These are phyloP conservation scores for Gossypium mustelinum DNA, from an alignment of 345 rosid genomes.

Conservation along the genomic window DNA sequence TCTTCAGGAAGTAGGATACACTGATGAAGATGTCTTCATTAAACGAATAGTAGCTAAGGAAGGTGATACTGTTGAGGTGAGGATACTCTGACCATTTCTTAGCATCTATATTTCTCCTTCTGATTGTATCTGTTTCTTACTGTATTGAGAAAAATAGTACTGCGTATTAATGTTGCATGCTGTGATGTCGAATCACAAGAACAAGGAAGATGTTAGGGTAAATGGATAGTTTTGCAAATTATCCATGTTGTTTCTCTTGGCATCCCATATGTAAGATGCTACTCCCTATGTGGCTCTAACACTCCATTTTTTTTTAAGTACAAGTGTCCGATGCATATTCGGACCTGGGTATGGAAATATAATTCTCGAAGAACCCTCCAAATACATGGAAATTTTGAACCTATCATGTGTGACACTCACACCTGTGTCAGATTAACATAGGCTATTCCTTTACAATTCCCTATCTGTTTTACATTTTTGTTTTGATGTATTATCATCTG, in stretches of 20 bases:
- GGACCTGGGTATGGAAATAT: not conserved
- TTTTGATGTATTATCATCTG: not conserved
- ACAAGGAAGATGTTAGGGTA: not conserved
- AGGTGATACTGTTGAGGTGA: conserved; percentile 92
- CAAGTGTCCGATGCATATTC: not conserved
- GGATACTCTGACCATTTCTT: conserved; percentile 16
- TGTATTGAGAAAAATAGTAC: not conserved
- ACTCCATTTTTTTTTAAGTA: not conserved
- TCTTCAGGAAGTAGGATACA: conserved; percentile 93
- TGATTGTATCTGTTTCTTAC: not conserved
- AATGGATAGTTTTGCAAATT: not conserved
- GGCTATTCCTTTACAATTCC: not conserved
- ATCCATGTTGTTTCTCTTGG: not conserved
- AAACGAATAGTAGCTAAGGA: conserved; percentile 85
- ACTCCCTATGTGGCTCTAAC: not conserved
- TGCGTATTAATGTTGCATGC: not conserved
- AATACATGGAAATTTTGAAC: not conserved
- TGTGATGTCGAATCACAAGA: not conserved
- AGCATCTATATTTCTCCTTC: not conserved
- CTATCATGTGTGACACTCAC: not conserved
- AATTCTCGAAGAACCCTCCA: not conserved
- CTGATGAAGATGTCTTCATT: conserved; percentile 89
- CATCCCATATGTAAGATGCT: not conserved
- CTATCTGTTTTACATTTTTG: not conserved
- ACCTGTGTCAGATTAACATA: not conserved